Conservation (phyloP, 2,329 filamentous ascomycete species). For the Talaromyces amestolkiae region DNA sequence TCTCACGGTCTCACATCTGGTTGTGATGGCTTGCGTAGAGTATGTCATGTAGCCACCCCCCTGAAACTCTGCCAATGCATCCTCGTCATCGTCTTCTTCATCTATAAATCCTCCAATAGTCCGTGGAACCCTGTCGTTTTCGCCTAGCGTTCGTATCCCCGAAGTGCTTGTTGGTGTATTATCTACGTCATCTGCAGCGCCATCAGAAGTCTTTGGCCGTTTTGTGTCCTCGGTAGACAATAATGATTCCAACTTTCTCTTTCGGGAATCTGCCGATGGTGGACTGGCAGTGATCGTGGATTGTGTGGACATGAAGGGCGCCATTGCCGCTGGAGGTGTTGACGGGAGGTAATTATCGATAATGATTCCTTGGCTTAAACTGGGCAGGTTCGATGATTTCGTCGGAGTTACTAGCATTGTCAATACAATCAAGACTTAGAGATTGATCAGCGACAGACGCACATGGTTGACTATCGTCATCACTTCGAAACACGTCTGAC, state of each 20-base stretch:
- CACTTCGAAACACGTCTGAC: conserved; percentile 43
- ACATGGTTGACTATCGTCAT: conserved; percentile 42
- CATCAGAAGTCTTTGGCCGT: conserved; percentile 42
- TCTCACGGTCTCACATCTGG: neutral
- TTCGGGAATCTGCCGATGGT: conserved; percentile 36
- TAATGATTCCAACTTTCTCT: conserved; percentile 38
- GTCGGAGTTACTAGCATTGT: conserved; percentile 38
- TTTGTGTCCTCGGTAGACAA: conserved; percentile 36
- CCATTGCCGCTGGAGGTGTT: conserved; percentile 34
- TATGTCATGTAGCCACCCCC: neutral
- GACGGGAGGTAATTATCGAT: conserved; percentile 29
- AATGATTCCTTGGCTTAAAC: conserved; percentile 19
- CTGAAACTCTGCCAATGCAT: conserved; percentile 13
- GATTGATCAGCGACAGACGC: conserved; percentile 11
- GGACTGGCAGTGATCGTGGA: conserved; percentile 27
- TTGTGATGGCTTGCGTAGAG: neutral
- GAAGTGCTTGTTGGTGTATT: neutral
- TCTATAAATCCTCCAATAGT: conserved; percentile 17
- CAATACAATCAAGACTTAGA: neutral
- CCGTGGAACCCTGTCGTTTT: neutral
- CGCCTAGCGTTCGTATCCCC: neutral
- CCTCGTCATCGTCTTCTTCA: conserved; percentile 15
- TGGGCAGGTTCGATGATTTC: conserved; percentile 24
- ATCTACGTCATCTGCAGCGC: conserved; percentile 42
- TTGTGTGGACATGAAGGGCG: conserved; percentile 43